These are phyloP conservation scores for Colletotrichum sidae DNA, from an alignment of 2,329 filamentous ascomycete genomes.

Conservation along the genomic window DNA sequence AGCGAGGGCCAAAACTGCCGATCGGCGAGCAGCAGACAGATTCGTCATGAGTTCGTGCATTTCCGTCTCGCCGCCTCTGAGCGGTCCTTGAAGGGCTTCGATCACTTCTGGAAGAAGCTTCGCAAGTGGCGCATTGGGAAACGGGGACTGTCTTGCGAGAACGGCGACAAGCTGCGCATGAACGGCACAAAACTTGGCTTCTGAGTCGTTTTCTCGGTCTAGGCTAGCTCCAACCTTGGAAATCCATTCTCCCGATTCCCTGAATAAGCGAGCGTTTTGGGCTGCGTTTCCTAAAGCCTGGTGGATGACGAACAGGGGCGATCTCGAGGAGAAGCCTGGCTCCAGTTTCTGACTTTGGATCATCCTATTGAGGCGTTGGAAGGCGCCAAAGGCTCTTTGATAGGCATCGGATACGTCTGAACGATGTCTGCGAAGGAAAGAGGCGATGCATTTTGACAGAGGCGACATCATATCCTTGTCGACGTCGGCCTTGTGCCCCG, in stretches of 20 bases:
- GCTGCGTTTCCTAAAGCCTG: constrained; percentile 64
- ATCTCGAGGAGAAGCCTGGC: constrained; percentile 51
- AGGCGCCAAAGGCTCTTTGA: constrained; percentile 50
- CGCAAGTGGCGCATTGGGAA: constrained; percentile 51
- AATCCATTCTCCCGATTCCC: constrained; percentile 68
- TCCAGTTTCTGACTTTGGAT: constrained; percentile 50
- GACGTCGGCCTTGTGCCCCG: constrained; percentile 67
- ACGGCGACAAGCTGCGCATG: constrained; percentile 67
- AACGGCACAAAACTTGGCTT: constrained; percentile 62
- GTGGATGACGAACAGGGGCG: constrained; percentile 60
- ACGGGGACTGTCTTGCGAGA: constrained; percentile 58
- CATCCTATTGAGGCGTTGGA: constrained; percentile 46
- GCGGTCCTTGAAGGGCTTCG: constrained; percentile 66
- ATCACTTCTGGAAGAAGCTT: constrained; percentile 60
- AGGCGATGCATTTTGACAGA: constrained; percentile 70
- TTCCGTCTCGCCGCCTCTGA: constrained; percentile 69
- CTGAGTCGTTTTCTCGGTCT: constrained; percentile 55
- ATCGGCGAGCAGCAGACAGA: constrained; percentile 66
- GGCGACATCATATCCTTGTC: constrained; percentile 76
- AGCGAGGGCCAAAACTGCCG: constrained; percentile 61
- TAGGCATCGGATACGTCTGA: constrained; percentile 51
- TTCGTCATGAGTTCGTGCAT: constrained; percentile 71
- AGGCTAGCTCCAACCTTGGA: constrained; percentile 55
- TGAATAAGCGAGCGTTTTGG: constrained; percentile 56
- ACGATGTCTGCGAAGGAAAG: constrained; percentile 67